A percentile compares a stretch with the other conserved stretches of the same genome.
These are phyloP conservation scores for Plantago lanceolata DNA, from an alignment of 305 asterid genomes.

Conservation along the genomic window DNA sequence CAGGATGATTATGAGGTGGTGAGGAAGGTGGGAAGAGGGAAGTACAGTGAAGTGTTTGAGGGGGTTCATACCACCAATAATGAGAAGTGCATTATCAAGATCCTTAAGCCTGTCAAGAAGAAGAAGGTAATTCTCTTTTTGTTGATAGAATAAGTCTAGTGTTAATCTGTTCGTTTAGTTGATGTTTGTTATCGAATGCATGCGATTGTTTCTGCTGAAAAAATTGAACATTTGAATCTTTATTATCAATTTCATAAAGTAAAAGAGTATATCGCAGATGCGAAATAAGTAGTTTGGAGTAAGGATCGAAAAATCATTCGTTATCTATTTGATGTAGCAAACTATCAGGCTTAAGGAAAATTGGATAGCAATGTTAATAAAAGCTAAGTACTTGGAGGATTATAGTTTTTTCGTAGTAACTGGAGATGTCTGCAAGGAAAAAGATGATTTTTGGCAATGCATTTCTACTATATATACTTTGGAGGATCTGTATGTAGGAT, in stretches of 20 bases:
- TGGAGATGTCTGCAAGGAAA: not conserved
- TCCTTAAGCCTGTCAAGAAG: conserved; percentile 84
- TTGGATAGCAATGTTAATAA: too few species aligned
- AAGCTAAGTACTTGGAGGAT: not conserved
- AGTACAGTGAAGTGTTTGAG: conserved; percentile 82
- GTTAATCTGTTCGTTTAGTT: too few species aligned
- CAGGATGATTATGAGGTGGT: conserved; percentile 87
- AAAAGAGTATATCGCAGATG: too few species aligned
- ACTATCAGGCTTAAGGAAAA: too few species aligned
- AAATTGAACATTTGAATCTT: too few species aligned
- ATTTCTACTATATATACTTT: not conserved
- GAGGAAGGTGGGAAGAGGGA: conserved; percentile 83
- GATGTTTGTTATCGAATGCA: too few species aligned
- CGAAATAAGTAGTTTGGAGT: too few species aligned
- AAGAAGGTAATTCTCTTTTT: conserved; percentile 58
- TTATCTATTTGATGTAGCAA: too few species aligned
- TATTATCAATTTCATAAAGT: not conserved
- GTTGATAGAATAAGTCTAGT: too few species aligned
- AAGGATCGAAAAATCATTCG: too few species aligned
- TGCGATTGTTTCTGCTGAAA: too few species aligned
- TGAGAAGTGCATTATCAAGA: conserved; percentile 74
- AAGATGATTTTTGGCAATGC: not conserved
- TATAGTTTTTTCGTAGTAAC: not conserved
- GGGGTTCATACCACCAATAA: conserved; percentile 57
- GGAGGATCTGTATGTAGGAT: not conserved